Conservation (phyloP, 2,329 filamentous ascomycete species). For the Ramularia collo-cygni region DNA sequence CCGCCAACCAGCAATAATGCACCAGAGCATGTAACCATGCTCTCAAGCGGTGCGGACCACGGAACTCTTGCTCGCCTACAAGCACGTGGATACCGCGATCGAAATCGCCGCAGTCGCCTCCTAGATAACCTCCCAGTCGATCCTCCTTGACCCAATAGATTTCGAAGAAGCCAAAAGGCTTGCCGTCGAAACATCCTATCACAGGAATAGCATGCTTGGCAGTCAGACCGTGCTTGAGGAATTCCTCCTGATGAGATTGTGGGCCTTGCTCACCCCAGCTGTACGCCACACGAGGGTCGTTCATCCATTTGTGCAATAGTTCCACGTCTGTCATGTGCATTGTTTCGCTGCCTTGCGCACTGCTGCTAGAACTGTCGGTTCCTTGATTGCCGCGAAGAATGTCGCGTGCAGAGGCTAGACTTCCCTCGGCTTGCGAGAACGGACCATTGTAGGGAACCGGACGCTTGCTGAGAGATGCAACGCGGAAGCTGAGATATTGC, state of each 20-base stretch:
- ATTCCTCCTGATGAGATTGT: conserved; percentile 53
- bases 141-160: conserved; percentile 99
- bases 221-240: conserved; percentile 59
- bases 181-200: conserved; percentile 88
- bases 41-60: conserved; percentile 67
- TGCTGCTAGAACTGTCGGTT: conserved; percentile 24
- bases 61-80: conserved; percentile 85
- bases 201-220: conserved; percentile 77
- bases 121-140: conserved; percentile 61
- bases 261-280: conserved; percentile 70
- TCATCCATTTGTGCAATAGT: conserved; percentile 81
- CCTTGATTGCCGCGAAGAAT: conserved; percentile 11
- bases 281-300: conserved; percentile 70
- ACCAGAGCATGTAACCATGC: conserved; percentile 79
- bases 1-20: conserved; percentile 75
- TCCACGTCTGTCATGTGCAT: conserved; percentile 50
- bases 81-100: conserved; percentile 85
- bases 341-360: conserved; percentile 9
- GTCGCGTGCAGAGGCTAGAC: conserved; percentile 28
- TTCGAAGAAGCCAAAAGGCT: conserved; percentile 96
- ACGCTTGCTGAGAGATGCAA: conserved; percentile 62
- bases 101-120: conserved; percentile 65
- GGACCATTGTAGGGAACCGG: conserved; percentile 61
- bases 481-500: conserved; percentile 83
- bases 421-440: conserved; percentile 18